Base-by-base conservation (phyloP, 768 basidiomycete species). In the Suillus occidentalis region DNA sequence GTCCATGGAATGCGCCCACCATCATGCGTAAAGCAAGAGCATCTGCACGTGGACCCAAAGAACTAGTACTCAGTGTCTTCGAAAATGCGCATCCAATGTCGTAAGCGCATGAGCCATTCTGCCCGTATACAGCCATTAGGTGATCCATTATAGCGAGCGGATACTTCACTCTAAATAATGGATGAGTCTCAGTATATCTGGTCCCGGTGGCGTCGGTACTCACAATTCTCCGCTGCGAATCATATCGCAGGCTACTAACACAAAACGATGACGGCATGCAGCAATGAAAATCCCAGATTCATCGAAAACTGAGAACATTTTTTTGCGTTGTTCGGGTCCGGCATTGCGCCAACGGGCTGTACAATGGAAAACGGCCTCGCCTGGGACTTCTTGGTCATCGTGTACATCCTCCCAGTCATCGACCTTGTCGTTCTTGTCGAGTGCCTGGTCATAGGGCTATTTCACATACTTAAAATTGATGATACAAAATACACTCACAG, bases 21-120 rank as follows among this genome's bases (percentile, higher is more conserved):
- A 72, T 65, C 7, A 73, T 43, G 5, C 66, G 60, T 5, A 66
- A 39, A 10, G 39, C 34, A 2, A 59, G 62, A 0, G 12, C 1
- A 0, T 16, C 0, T 5, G 67, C 65, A 4, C 55, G 34, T 0
- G 61, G 63, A 6, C 69, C 71, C 7, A 75, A 61, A 25, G 49
- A 25, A 49, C 72, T 71, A 3, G 40, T 60, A 5, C 31, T 7
- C 2, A 72, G 10, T 0, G 71, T 75, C 22, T 61, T 68, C 0
- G 50, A 4, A 58, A 74, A 72, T 1, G 62, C 68, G 36, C 75
- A 75, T 1, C 69, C 72, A 2, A 74, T 74, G 47, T 75, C 75
- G 45, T 77, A 75, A 5, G 66, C 73, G 18, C 68, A 20, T 1
- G 34, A 52, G 47, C 70, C 60, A 31, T 71, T 56, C 2, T 20